Conservation (phyloP, 306 rosid genomes). For the Vigna mungo region DNA sequence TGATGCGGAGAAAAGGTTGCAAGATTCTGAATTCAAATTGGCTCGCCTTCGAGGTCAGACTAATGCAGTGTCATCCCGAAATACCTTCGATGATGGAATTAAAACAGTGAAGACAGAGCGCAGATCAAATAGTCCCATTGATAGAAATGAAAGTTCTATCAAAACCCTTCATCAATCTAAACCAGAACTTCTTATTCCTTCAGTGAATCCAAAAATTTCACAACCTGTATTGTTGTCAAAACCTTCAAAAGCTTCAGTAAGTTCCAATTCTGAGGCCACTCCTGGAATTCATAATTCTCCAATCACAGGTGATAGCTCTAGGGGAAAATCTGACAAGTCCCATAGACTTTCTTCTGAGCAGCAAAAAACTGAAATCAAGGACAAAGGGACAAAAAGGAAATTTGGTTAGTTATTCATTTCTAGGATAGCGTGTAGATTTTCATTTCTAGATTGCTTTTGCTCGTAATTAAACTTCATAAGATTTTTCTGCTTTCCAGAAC, state of each 20-base stretch:
- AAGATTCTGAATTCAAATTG: conserved; percentile 71
- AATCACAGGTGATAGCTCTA: conserved; percentile 40
- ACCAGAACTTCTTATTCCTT: conserved; percentile 78
- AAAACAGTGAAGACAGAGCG: conserved; percentile 65
- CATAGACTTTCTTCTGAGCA: conserved; percentile 51
- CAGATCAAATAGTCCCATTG: conserved; percentile 63
- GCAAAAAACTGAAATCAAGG: conserved; percentile 57
- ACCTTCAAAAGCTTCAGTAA: conserved; percentile 51
- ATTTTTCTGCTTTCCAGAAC: conserved; percentile 58
- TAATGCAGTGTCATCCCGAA: conserved; percentile 45
- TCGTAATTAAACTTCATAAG: conserved; percentile 38
- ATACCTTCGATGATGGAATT: conserved; percentile 36
- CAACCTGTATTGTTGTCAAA: conserved; percentile 48
- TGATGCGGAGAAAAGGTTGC: conserved; percentile 75
- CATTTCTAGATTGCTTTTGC: conserved; percentile 9
- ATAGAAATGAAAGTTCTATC: conserved; percentile 49
- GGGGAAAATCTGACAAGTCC: conserved; percentile 57
- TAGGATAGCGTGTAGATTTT: conserved; percentile 21
- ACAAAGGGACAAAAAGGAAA: conserved; percentile 78
- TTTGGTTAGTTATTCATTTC: conserved; percentile 59
- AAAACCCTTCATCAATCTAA: conserved; percentile 54
- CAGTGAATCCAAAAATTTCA: conserved; percentile 60
- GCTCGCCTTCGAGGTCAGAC: conserved; percentile 73
- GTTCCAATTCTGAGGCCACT: conserved; percentile 50
- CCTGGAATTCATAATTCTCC: conserved; percentile 49